Evolutionary conservation across 1,139 yeast genomes (phyloP).

Genomic region (Geotrichum phurueaensis): DNA sequence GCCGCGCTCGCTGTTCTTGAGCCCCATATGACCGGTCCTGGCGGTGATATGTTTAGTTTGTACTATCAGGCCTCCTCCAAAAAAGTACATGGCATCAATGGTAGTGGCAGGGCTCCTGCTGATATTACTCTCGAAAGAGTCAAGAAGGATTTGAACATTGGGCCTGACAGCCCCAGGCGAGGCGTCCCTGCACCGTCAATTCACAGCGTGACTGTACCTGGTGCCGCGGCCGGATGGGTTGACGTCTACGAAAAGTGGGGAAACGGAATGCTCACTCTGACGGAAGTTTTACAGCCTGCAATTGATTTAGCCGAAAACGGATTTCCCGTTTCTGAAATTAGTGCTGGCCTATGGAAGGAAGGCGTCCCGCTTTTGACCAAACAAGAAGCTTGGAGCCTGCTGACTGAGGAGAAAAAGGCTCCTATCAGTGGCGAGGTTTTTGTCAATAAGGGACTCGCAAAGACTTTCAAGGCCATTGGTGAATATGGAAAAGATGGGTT

Average conservation of each 20-base stretch:
- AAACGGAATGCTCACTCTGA: slow-evolving; percentile 56
- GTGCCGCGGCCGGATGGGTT: slow-evolving; percentile 72
- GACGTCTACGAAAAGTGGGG: slow-evolving; percentile 70
- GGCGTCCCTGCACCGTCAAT: slow-evolving; percentile 5
- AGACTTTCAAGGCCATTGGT: slow-evolving; percentile 49
- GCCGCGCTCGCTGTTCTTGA: slow-evolving; percentile 70
- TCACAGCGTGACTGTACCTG: slow-evolving; percentile 66
- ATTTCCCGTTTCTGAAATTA: slow-evolving; percentile 55
- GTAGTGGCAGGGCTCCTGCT: slow-evolving; percentile 67
- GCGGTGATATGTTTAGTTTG: slow-evolving; percentile 74
- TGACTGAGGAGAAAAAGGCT: slow-evolving; percentile 37
- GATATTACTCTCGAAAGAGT: slow-evolving; percentile 48
- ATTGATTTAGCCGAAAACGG: slow-evolving; percentile 65
- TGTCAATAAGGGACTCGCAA: slow-evolving; percentile 49
- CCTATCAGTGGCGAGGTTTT: slow-evolving; percentile 61
- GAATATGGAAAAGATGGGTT: slow-evolving; percentile 57
- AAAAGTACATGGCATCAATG: slow-evolving; percentile 63
- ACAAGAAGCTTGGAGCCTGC: slow-evolving; percentile 36
- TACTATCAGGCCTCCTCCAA: slow-evolving; percentile 49
- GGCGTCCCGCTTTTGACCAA: slow-evolving; percentile 22
- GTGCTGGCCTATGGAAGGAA: slow-evolving; percentile 50
- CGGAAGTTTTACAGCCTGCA: slow-evolving; percentile 61
- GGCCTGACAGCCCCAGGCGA: slow-evolving; percentile 21
- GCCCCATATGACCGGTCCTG: slow-evolving; percentile 75
- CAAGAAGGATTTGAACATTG: slow-evolving; percentile 40